Conservation (phyloP, 306 rosid species). For the Sindora glabra region DNA sequence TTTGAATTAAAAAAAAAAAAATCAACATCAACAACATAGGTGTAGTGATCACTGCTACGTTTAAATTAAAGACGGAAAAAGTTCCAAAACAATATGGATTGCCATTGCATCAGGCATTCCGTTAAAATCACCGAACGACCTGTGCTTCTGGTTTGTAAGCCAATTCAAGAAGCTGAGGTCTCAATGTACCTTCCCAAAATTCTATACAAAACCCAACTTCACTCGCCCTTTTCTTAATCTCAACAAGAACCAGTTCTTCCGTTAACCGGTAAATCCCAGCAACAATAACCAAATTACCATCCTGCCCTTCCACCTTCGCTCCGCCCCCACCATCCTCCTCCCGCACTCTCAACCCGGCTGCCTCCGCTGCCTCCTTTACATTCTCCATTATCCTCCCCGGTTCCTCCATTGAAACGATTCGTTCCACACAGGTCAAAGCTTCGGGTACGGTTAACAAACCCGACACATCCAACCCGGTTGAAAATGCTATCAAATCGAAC, state of each 20-base stretch:
- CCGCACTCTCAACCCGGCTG: constrained; percentile 20
- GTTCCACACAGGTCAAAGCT: constrained; percentile 21
- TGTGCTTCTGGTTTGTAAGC: constrained; percentile 16
- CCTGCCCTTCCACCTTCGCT: constrained; percentile 41
- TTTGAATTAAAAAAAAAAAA: too few species aligned
- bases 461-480: constrained; percentile 56
- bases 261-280: constrained; percentile 56
- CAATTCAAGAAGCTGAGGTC: constrained; percentile 35
- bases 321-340: constrained; percentile 29
- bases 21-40: too few species aligned
- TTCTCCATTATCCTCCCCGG: constrained; percentile 33
- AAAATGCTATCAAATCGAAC: constrained; percentile 67
- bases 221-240: constrained; percentile 22
- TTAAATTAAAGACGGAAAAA: too few species aligned
- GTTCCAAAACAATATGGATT: too few species aligned
- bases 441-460: constrained; percentile 28
- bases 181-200: constrained; percentile 47
- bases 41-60: too few species aligned
- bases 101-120: too few species aligned
- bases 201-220: background rate
- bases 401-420: constrained; percentile 37
- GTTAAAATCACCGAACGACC: constrained; percentile 7
- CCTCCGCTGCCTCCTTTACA: constrained; percentile 32
- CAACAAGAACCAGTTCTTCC: constrained; percentile 52
- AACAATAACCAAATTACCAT: constrained; percentile 27